Base-by-base conservation (phyloP, 805 yeast species). In the Wickerhamomyces alni region DNA sequence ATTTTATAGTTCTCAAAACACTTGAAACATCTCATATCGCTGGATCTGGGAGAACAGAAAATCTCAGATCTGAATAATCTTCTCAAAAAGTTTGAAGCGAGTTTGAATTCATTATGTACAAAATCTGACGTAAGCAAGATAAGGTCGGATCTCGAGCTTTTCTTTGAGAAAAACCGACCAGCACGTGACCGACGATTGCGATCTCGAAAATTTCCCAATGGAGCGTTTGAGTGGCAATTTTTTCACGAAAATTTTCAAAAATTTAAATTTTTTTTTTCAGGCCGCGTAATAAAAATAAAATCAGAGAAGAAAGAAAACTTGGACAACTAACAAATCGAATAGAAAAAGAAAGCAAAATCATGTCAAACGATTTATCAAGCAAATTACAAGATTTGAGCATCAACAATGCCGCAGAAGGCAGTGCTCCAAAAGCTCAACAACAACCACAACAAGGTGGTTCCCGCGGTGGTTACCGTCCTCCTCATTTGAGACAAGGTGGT, bases 371-470 rank as follows among this genome's bases (percentile, higher is more conserved):
- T 30, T 60, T 78, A 58, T 66, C 76, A 51, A 68, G 72, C 60
- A 70, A 73, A 56, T 66, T 78, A 72, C 70, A 71, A 62, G 70
- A 76, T 56, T 69, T 78, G 52, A 72, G 69, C 55, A 70, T 77
- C 46, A 61, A 64, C 54, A 70, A 60, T 40, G 59, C 26, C 11
- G 10, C 26, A n/a, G 24, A 21, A 26, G 28, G 53, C 43, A 59
- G 30, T 19, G 34, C 38, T 38, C 46, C 47, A 54, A 52, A 31
- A 21, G 9, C 24, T 6, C 24, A 21, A 21, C 24, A 21, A 21
- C 6, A 9, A n/a, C n/a, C n/a, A n/a, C n/a, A n/a, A n/a, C n/a
- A n/a, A n/a, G n/a, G n/a, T n/a, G n/a, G n/a, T n/a, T n/a, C n/a
- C 24, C 43, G 25, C 26, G 46, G 44, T 36, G 55, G 58, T 15